phyloP scores from a whole-genome alignment of 164 flowering plant genomes.

The Dillenia turbinata region DNA sequence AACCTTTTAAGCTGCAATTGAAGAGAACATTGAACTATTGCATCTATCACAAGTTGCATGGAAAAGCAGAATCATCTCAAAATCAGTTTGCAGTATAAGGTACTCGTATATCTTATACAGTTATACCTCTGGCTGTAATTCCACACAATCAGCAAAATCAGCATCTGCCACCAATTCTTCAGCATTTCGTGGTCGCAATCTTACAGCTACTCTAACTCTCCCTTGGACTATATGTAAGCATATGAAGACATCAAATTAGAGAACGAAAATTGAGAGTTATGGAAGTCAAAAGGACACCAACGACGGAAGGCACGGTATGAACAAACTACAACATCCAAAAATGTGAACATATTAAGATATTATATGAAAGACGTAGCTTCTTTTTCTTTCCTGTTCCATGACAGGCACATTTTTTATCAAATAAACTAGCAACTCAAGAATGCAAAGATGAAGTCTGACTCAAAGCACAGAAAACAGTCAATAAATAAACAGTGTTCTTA shows the following conservation, averaged over 20 bases:
- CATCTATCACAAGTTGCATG: no score
- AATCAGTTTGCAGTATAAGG: no score
- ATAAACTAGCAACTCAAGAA: no score
- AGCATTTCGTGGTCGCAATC: conserved; percentile 82
- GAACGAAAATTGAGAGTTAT: not conserved
- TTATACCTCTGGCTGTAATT: conserved; percentile 89
- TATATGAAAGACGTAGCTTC: no score
- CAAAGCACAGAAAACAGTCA: no score
- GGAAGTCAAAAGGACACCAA: not conserved
- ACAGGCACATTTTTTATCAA: no score
- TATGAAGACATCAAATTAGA: not conserved
- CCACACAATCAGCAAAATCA: conserved; percentile 99
- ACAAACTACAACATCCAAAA: not conserved
- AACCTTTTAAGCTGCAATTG: conserved; percentile 76
- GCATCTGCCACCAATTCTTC: conserved; percentile 89
- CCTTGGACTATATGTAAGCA: conserved; percentile 56
- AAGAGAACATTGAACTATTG: conserved; percentile 1
- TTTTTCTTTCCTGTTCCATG: no score
- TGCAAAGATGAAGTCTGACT: no score
- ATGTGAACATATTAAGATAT: not conserved
- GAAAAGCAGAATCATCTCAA: no score
- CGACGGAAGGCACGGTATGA: not conserved
- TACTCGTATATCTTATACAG: not conserved
- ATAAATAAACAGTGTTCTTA: no score
- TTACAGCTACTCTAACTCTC: conserved; percentile 92